A percentile compares a stretch with the other conserved stretches of the same genome.
Conservation (phyloP, 2,329 filamentous ascomycete genomes). For the Aureobasidium sp. region DNA sequence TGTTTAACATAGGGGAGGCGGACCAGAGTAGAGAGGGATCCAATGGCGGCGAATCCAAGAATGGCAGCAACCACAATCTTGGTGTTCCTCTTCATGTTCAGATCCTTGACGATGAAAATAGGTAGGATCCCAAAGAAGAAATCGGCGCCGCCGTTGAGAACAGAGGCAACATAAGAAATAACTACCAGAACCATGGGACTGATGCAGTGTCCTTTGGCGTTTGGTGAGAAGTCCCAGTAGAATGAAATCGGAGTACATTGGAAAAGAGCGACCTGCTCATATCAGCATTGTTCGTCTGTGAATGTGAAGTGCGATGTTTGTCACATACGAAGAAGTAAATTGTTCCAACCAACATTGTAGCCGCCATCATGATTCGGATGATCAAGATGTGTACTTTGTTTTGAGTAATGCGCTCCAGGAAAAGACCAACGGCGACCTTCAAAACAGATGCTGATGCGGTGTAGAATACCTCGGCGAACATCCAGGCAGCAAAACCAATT, state of each 20-base stretch:
- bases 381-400: slow-evolving; percentile 34
- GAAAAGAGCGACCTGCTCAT: slow-evolving; percentile 30
- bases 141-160: slow-evolving; percentile 31
- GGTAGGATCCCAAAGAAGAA: slow-evolving; percentile 32
- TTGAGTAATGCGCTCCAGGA: slow-evolving; percentile 44
- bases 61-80: slow-evolving; percentile 30
- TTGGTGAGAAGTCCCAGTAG: slow-evolving; percentile 39
- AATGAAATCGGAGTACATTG: slow-evolving; percentile 43
- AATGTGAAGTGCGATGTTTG: neutral
- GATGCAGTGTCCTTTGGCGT: slow-evolving; percentile 20
- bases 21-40: slow-evolving; percentile 36
- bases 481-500: slow-evolving; percentile 33
- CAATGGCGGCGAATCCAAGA: slow-evolving; percentile 27
- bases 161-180: slow-evolving; percentile 19
- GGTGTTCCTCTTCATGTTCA: slow-evolving; percentile 31
- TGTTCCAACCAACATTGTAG: slow-evolving; percentile 37
- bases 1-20: slow-evolving; percentile 39
- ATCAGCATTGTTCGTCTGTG: neutral
- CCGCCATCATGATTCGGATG: slow-evolving; percentile 37
- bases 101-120: slow-evolving; percentile 30
- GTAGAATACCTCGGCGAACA: slow-evolving; percentile 46
- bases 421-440: slow-evolving; percentile 44
- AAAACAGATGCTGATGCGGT: slow-evolving; percentile 39
- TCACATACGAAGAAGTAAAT: slow-evolving; percentile 40
- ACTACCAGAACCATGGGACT: slow-evolving; percentile 12